Evolutionary conservation across 768 basidiomycete species (phyloP), one percentile per base, ranked within the genome.

Genomic region (Panellus pusillus): DNA sequence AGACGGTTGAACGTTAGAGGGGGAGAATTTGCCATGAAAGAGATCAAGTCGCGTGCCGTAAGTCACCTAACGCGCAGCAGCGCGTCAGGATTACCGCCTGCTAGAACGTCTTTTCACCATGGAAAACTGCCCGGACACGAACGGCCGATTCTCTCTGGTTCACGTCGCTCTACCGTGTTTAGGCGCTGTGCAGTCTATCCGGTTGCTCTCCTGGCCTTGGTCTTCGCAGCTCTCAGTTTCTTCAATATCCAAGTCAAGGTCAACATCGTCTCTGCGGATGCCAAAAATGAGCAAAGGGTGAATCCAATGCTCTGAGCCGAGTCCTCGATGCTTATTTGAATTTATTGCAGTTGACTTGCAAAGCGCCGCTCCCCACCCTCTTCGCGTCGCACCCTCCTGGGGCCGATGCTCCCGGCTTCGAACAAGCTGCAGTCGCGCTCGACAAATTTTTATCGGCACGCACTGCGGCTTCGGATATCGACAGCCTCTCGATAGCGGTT

Each of bases 401-500:
- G 6, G 28, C 49, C 32, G 51, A 51, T 32, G 20, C 54, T 28
- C 51, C 50, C 1, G 41, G 41, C 2, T 15, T 60, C 28, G 44
- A 53, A 42, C 27, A 32, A 1, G 54, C 58, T 9, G 50, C 51
- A 11, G 47, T 13, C 14, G 48, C 63, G 12, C 46, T 72, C 3
- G 63, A 71, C 48, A 58, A 65, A 15, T 68, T 64, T 55, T 61
- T 73, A 4, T 61, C 66, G 11, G 54, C 57, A 24, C 66, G 63
- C 4, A 67, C 67, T 2, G 58, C 66, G 9, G 29, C 64, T 54
- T 63, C 63, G 4, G 72, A 74, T 42, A 75, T 83, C 6, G 79
- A 84, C 61, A 77, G 77, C 50, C 67, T 83, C 19, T 72, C 77
- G 1, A 62, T 82, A 20, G 79, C 78, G 5, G 66, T 83, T 3